A percentile compares a stretch with the other conserved stretches of the same genome.
phyloP scores from a whole-genome alignment of 768 basidiomycete species.

The Phylloporus arenicola region DNA sequence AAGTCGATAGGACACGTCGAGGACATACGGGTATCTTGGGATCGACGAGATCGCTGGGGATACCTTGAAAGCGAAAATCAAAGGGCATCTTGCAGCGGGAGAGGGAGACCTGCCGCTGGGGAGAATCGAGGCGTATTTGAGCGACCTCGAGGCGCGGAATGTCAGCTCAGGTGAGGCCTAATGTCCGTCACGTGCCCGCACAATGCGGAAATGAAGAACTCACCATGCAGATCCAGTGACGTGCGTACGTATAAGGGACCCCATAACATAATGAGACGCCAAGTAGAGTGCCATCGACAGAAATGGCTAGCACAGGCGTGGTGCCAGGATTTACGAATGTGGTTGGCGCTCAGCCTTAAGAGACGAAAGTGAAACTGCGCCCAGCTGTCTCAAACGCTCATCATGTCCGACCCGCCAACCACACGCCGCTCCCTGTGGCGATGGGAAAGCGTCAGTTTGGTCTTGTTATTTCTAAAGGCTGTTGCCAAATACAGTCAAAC shows the following conservation, averaged over 20 bases:
- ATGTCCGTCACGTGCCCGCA: not conserved
- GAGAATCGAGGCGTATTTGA: not conserved
- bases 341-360: not conserved
- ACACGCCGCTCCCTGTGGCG: not conserved
- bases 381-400: not conserved
- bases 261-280: not conserved
- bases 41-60: conserved; percentile 3
- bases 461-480: conserved; percentile 30
- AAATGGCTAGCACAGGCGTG: not conserved
- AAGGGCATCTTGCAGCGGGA: not conserved
- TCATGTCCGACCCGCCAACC: conserved; percentile 9
- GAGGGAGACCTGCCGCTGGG: not conserved
- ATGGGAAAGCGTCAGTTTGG: conserved; percentile 22
- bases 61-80: too few species aligned
- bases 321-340: not conserved
- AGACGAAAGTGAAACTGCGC: not conserved
- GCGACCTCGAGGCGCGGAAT: not conserved
- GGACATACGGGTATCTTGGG: conserved; percentile 22
- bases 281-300: not conserved
- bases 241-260: too few species aligned
- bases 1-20: not conserved
- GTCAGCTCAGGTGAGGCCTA: not conserved
- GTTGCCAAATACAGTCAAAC: conserved; percentile 32
- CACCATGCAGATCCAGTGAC: too few species aligned
- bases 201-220: not conserved